Conservation (phyloP, 345 rosid genomes). For the Garcia nutans region DNA sequence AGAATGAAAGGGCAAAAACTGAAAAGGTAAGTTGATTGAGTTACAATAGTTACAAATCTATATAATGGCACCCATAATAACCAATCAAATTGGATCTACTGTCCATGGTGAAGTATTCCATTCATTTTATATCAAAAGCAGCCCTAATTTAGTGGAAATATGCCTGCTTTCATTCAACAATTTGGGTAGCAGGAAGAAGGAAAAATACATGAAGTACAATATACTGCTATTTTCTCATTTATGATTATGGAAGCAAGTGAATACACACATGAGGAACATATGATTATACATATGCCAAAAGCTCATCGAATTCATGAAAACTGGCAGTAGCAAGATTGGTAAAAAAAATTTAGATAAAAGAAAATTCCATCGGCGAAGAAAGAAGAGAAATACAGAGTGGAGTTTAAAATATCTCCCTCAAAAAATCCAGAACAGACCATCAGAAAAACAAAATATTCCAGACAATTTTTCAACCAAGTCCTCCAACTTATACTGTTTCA, state of each 20-base stretch:
- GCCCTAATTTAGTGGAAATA: background rate
- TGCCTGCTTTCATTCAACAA: background rate
- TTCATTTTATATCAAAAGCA: background rate
- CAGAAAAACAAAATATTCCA: background rate
- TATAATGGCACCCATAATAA: background rate
- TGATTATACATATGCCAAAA: background rate
- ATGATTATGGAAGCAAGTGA: background rate
- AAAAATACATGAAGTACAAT: background rate
- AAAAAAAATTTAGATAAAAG: background rate
- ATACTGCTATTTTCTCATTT: background rate
- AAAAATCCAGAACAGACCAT: background rate
- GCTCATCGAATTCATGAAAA: background rate
- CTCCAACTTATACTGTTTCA: background rate
- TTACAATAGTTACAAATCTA: background rate
- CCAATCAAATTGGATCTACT: background rate
- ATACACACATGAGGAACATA: background rate
- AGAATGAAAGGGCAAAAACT: slow-evolving; percentile 9
- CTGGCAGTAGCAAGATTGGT: background rate
- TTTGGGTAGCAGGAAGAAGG: background rate
- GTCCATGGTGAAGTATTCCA: background rate
- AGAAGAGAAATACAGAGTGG: background rate
- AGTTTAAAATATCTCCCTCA: background rate
- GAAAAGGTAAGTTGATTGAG: background rate
- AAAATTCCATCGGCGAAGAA: background rate
- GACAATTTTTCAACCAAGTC: too few species aligned